Evolutionary conservation across 2,329 filamentous ascomycete genomes (phyloP), one percentile per base, ranked within the genome.

Genomic region (Sphaerulina vaccinii): DNA sequence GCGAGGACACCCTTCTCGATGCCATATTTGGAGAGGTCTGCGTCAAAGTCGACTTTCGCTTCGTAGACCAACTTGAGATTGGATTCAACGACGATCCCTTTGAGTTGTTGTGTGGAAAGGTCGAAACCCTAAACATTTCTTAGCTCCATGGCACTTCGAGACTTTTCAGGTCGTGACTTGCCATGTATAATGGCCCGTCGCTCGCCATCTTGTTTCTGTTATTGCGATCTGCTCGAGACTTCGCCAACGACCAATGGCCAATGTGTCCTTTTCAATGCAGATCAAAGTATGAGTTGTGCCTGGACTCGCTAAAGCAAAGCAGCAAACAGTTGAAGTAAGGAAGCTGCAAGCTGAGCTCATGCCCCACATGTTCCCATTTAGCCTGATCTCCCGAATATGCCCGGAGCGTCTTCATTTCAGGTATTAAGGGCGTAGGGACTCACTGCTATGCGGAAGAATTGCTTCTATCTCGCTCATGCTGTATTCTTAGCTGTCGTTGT

Each of bases 21-120:
- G 66, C 83, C 81, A 79, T 79, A 78, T 32, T 77, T 74, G 21
- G 54, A 52, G 27, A 96, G 90, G 64, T 97, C 91, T 60, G 81
- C 86, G 71, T 97, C 93, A 66, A 99, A 97, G 72, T 96, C 91
- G 69, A 95, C 91, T 70, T 95, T 96, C 65, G 90, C 89, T 71
- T 95, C 83, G 62, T 89, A 82, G 13, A 88, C 76, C 44, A 93
- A 86, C 63, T 87, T 86, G 58, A 97, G 83, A 62, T 90, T 81
- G 3, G 90, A 89, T 50, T 86, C 83, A 60, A 97, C 87, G 45
- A 93, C 86, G 60, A 97, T 85, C 61, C 85, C 88, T 92, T 99
- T 97, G 52, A 97, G 80, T 70, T 97, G 92, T 72, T 97, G 93
- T 52, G 93, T 97, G 37, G 91, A 96, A 54, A 97, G 85, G 74